phyloP scores from a whole-genome alignment of 495 filamentous ascomycete species.

The Podospora pseudocomata region DNA sequence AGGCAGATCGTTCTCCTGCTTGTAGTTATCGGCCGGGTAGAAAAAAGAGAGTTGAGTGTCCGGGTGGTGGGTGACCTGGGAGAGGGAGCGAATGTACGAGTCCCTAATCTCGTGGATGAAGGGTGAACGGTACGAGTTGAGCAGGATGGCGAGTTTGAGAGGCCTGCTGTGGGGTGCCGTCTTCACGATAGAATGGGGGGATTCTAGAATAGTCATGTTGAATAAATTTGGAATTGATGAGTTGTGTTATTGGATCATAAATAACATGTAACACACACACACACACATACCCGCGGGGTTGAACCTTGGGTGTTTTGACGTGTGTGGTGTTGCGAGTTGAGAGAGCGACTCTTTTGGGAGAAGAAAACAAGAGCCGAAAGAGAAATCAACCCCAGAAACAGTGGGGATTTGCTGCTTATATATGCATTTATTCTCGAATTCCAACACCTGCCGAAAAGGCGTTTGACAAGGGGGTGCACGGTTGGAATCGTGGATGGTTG shows the following conservation, averaged over 20 bases:
- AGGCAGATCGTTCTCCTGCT: conserved; percentile 26
- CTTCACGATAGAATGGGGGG: not conserved
- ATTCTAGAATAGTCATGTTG: not conserved
- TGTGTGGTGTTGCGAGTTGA: not conserved
- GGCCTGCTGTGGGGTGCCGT: not conserved
- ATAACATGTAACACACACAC: not conserved
- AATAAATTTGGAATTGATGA: not conserved
- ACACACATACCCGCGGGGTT: conserved; percentile 3
- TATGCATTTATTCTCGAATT: not conserved
- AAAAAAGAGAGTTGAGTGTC: conserved; percentile 36
- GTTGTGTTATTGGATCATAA: not conserved
- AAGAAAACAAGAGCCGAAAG: not conserved
- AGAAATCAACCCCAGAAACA: not conserved
- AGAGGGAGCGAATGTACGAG: conserved; percentile 41
- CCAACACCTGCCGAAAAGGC: not conserved
- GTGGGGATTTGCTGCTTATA: not conserved
- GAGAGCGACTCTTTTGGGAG: not conserved
- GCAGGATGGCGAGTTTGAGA: conserved; percentile 41
- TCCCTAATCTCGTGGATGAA: conserved; percentile 35
- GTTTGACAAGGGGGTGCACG: not conserved
- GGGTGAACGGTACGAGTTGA: conserved; percentile 44
- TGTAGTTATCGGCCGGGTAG: conserved; percentile 38
- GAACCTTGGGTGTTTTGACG: conserved; percentile 1
- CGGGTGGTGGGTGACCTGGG: conserved; percentile 25
- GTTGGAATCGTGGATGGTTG: not conserved